Evolutionary conservation across 768 basidiomycete species (phyloP).

Genomic region (Clitopilus passeckerianus): DNA sequence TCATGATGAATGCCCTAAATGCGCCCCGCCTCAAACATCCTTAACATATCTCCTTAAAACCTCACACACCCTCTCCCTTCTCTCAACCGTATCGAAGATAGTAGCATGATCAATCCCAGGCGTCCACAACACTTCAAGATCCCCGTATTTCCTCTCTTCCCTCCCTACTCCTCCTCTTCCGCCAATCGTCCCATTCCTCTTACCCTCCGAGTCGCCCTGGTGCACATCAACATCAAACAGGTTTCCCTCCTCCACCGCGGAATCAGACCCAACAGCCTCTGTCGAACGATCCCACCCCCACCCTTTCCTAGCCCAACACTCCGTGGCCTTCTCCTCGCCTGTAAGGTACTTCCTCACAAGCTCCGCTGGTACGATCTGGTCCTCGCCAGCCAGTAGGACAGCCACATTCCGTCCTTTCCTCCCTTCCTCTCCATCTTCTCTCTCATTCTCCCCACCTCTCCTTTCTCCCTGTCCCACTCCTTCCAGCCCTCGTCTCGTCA

Average conservation of each 20-base stretch:
- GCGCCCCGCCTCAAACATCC: background rate
- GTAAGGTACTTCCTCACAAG: slow-evolving; percentile 31
- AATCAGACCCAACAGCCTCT: background rate
- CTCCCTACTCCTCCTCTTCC: too few relatives aligned
- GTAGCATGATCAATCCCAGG: slow-evolving; percentile 33
- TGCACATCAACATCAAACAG: background rate
- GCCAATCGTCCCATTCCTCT: background rate
- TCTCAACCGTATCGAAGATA: slow-evolving; percentile 29
- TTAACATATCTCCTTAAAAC: slow-evolving; percentile 19
- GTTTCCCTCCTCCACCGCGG: background rate
- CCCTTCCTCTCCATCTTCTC: background rate
- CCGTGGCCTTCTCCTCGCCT: slow-evolving; percentile 14
- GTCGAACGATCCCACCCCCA: background rate
- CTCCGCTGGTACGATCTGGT: slow-evolving; percentile 35
- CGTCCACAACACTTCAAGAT: slow-evolving; percentile 31
- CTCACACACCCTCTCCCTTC: slow-evolving; percentile 21
- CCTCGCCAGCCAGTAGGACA: slow-evolving; percentile 29
- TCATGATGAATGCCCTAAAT: too few relatives aligned
- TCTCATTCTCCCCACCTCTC: too few relatives aligned
- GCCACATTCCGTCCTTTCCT: slow-evolving; percentile 21
- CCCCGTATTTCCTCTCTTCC: slow-evolving; percentile 4
- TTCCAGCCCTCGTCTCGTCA: slow-evolving; percentile 6
- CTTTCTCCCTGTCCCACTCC: background rate
- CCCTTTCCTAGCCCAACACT: slow-evolving; percentile 17
- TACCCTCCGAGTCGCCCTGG: background rate